Evolutionary conservation across 306 rosid species (phyloP).

Genomic region (Albizia julibrissin): DNA sequence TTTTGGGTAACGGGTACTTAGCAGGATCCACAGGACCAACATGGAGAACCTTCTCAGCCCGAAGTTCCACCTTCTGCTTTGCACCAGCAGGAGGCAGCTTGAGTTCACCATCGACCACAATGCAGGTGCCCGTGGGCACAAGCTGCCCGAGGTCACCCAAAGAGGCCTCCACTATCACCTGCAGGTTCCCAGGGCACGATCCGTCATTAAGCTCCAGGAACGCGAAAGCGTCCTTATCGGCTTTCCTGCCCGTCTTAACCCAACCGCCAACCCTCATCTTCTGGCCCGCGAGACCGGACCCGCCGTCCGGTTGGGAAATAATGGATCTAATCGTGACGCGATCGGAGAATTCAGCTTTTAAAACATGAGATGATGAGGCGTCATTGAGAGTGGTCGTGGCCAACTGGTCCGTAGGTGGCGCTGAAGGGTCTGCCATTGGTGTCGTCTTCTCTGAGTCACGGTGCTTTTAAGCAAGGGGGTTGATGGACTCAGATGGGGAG

Average conservation of each 20-base stretch:
- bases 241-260: conserved; percentile 96
- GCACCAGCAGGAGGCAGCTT: conserved; percentile 81
- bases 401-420: conserved; percentile 55
- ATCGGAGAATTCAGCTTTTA: conserved; percentile 71
- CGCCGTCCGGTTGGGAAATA: conserved; percentile 69
- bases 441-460: neutral
- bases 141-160: conserved; percentile 72
- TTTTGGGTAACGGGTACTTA: conserved; percentile 84
- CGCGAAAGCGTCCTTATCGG: conserved; percentile 91
- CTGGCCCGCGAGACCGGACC: conserved; percentile 67
- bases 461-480: neutral
- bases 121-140: conserved; percentile 82
- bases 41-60: conserved; percentile 71
- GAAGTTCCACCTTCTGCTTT: conserved; percentile 86
- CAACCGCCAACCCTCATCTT: conserved; percentile 78
- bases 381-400: conserved; percentile 42
- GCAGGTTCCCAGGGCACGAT: conserved; percentile 73
- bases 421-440: conserved; percentile 44
- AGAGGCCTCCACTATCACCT: conserved; percentile 82
- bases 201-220: conserved; percentile 92
- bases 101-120: conserved; percentile 70
- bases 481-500: neutral
- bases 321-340: conserved; percentile 73
- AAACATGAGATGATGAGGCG: neutral
- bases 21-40: conserved; percentile 89